Conservation (phyloP, 192 early-diverging fungal genomes). For the Backusella westeae region DNA sequence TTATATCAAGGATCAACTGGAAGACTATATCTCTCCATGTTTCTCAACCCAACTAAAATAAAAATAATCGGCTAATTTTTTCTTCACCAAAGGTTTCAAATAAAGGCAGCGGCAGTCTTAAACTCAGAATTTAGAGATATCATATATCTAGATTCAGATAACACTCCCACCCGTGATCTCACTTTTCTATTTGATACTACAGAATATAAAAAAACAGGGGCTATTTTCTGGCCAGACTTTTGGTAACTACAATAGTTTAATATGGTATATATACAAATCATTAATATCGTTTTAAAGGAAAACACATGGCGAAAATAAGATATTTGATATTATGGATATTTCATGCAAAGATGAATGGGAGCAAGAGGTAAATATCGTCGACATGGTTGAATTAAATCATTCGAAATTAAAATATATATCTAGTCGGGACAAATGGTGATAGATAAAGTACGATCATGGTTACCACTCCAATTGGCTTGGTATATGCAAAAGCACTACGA, state of each 20-base stretch:
- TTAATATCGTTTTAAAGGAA: constrained; percentile 16
- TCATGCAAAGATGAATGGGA: constrained; percentile 39
- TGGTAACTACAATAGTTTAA: constrained; percentile 18
- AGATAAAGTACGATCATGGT: constrained; percentile 30
- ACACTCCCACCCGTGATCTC: constrained; percentile 37
- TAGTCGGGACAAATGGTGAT: constrained; percentile 39
- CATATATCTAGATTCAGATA: constrained; percentile 48
- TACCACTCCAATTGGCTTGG: constrained; percentile 35
- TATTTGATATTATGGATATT: constrained; percentile 36
- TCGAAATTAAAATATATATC: neutral
- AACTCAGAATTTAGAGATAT: constrained; percentile 42
- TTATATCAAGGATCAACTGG: too few species aligned
- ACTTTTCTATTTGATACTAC: constrained; percentile 38
- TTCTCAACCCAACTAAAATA: neutral
- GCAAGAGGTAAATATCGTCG: constrained; percentile 30
- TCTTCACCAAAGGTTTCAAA: constrained; percentile 30
- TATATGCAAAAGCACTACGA: constrained; percentile 32
- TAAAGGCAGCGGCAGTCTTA: constrained; percentile 45
- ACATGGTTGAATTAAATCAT: neutral
- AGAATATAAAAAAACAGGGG: constrained; percentile 36
- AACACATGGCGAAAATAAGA: constrained; percentile 38
- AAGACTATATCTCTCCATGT: neutral
- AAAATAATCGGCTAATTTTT: neutral
- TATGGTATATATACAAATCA: neutral
- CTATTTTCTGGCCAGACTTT: constrained; percentile 52